Conservation (phyloP, 106 monocot genomes). For the Acorus calamus region DNA sequence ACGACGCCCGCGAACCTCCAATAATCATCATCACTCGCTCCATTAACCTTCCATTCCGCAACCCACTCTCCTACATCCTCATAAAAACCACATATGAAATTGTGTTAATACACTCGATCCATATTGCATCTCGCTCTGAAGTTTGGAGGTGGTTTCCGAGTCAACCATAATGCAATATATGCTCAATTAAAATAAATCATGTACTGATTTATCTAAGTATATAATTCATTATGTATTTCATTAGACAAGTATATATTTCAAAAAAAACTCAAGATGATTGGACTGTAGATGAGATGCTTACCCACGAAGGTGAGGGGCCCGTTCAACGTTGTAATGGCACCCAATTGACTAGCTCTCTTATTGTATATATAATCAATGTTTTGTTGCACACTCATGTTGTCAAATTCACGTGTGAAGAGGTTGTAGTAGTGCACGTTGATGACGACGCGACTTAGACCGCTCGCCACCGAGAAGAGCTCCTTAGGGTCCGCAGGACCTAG, state of each 20-base stretch:
- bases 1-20: too few species aligned
- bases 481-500: background rate
- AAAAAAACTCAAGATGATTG: background rate
- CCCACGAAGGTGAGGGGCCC: conserved; percentile 10
- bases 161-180: too few species aligned
- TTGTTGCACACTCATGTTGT: background rate
- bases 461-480: conserved; percentile 1
- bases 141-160: too few species aligned
- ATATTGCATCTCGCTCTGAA: too few species aligned
- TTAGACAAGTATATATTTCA: background rate
- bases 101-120: too few species aligned
- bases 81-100: too few species aligned
- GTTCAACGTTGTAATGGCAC: background rate
- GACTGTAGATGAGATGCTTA: background rate
- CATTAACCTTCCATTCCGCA: too few species aligned
- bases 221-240: background rate
- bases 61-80: too few species aligned
- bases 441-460: background rate
- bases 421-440: conserved; percentile 14
- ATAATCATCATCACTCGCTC: too few species aligned
- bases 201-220: too few species aligned
- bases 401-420: background rate
- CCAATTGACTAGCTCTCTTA: background rate
- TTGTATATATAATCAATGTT: conserved; percentile 1
- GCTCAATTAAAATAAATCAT: too few species aligned